Percentiles rank a stretch among this genome's conserved stretches.
These are phyloP conservation scores for Aspergillus novoparasiticus DNA, from an alignment of 2,329 filamentous ascomycete species.

Conservation along the genomic window DNA sequence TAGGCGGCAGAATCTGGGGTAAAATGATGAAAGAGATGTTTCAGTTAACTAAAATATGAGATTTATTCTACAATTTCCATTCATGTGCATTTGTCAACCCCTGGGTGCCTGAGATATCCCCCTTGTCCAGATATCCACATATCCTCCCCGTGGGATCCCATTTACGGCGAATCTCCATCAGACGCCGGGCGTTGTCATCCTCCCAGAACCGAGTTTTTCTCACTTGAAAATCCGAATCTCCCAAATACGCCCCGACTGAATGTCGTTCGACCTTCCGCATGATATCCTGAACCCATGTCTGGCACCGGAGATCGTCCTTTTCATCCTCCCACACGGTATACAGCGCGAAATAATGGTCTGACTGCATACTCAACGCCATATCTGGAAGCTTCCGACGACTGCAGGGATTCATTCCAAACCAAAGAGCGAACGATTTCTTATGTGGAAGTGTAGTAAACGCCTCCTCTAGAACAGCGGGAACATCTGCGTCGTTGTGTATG, in stretches of 20 bases:
- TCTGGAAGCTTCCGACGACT: constrained; percentile 46
- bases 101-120: neutral
- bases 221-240: constrained; percentile 57
- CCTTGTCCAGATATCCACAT: constrained; percentile 40
- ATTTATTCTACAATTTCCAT: neutral
- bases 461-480: constrained; percentile 47
- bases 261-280: constrained; percentile 45
- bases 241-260: constrained; percentile 55
- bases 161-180: constrained; percentile 44
- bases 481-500: constrained; percentile 51
- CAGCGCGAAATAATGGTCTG: constrained; percentile 59
- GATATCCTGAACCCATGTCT: constrained; percentile 48
- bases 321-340: constrained; percentile 56
- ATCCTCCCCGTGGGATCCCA: constrained; percentile 31
- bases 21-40: neutral
- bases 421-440: constrained; percentile 51
- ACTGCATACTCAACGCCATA: constrained; percentile 60
- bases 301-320: constrained; percentile 49
- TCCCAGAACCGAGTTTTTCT: constrained; percentile 54
- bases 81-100: neutral
- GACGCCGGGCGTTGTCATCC: constrained; percentile 41
- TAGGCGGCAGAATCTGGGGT: neutral
- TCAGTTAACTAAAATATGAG: neutral
- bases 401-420: constrained; percentile 55
- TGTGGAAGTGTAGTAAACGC: constrained; percentile 54